Conservation (phyloP, 1,284 basidiomycete genomes). For the Ceratorhiza oryzae-sativae region DNA sequence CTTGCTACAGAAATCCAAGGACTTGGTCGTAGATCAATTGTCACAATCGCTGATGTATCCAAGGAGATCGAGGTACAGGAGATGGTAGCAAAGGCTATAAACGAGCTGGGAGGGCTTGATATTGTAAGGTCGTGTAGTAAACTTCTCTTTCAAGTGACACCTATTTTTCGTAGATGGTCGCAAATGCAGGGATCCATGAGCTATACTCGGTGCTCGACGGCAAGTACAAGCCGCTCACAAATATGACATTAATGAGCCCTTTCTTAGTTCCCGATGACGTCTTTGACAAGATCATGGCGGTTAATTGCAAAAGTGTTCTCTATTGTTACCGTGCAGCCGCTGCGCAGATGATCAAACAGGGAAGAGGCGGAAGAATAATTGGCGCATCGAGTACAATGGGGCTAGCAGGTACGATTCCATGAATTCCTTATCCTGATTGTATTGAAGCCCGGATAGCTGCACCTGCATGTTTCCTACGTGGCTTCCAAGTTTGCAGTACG, state of each 20-base stretch:
- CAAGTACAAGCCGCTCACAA: not conserved
- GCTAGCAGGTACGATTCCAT: not conserved
- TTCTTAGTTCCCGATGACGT: conserved; percentile 1
- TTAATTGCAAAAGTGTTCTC: conserved; percentile 52
- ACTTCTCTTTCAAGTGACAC: conserved; percentile 32
- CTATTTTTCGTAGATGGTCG: conserved; percentile 27
- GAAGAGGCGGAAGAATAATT: conserved; percentile 53
- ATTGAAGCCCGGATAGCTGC: not conserved
- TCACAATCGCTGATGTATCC: conserved; percentile 43
- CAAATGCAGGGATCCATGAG: conserved; percentile 42
- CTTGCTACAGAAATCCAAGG: conserved; percentile 51
- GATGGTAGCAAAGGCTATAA: conserved; percentile 41
- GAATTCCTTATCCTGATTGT: not conserved
- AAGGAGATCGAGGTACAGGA: conserved; percentile 44
- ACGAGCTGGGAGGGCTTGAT: conserved; percentile 46
- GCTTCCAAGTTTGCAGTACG: conserved; percentile 9
- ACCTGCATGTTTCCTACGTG: not conserved
- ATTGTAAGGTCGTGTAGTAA: conserved; percentile 40
- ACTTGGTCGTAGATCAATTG: conserved; percentile 47
- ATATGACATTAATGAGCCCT: not conserved
- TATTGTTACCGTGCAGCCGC: conserved; percentile 54
- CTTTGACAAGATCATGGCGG: conserved; percentile 44
- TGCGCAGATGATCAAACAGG: conserved; percentile 51
- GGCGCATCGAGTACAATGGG: conserved; percentile 43
- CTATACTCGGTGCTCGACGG: not conserved